A percentile compares a stretch with the other conserved stretches of the same genome.
Evolutionary conservation across 106 monocot species (phyloP).

Genomic region (Apostasia ramifera): DNA sequence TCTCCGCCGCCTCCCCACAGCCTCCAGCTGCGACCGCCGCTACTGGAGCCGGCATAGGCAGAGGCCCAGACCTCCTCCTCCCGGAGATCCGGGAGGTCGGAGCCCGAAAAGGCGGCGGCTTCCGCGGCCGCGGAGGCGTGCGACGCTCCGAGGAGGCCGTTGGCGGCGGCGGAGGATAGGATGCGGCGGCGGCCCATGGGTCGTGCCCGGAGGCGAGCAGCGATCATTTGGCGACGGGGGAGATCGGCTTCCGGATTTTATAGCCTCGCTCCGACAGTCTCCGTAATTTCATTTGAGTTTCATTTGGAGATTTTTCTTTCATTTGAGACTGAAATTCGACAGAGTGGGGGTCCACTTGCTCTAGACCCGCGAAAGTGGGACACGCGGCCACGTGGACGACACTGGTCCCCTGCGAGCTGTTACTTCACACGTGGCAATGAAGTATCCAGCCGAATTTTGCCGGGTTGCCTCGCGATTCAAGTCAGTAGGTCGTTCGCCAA

Average conservation of each 20-base stretch:
- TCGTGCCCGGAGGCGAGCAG: neutral
- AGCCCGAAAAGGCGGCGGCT: neutral
- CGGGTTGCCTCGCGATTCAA: too few species aligned
- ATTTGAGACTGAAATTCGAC: too few species aligned
- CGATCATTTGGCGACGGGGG: too few species aligned
- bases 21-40: neutral
- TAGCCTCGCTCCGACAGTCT: neutral
- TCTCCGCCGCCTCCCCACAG: neutral
- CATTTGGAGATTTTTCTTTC: neutral
- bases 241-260: neutral
- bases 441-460: too few species aligned
- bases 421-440: too few species aligned
- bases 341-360: too few species aligned
- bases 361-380: too few species aligned
- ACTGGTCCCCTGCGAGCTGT: too few species aligned
- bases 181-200: neutral
- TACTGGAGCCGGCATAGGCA: neutral
- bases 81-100: slow-evolving; percentile 32
- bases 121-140: neutral
- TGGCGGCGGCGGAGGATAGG: neutral
- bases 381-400: too few species aligned
- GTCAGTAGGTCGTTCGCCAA: too few species aligned
- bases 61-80: slow-evolving; percentile 51
- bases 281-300: neutral
- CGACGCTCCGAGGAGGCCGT: neutral